Percentiles rank a stretch among this genome's conserved stretches.
Conservation (phyloP, 192 early-diverging fungal species). For the Linnemannia exigua region DNA sequence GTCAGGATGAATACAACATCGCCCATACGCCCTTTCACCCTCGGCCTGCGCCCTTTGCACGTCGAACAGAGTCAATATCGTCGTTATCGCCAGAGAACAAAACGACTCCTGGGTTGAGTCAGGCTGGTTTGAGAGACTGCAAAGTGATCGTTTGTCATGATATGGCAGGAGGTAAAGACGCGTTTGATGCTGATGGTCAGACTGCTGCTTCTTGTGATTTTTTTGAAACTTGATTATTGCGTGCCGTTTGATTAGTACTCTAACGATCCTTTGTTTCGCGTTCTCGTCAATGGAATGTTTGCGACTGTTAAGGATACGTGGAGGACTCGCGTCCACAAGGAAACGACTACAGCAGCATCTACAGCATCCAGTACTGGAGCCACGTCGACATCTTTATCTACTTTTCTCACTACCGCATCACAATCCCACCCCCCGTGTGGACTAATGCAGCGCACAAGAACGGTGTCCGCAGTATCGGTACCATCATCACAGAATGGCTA, state of each 20-base stretch:
- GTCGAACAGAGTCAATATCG: neutral
- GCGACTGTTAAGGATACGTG: conserved; percentile 60
- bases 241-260: neutral
- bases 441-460: conserved; percentile 75
- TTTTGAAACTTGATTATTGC: neutral
- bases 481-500: conserved; percentile 73
- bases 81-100: neutral
- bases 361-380: conserved; percentile 72
- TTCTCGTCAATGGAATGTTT: neutral
- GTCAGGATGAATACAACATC: conserved; percentile 54
- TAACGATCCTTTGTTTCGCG: neutral
- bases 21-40: conserved; percentile 47
- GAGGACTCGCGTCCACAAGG: conserved; percentile 66
- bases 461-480: conserved; percentile 69
- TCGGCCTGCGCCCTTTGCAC: conserved; percentile 14
- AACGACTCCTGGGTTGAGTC: neutral
- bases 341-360: conserved; percentile 59
- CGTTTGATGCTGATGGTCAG: no score
- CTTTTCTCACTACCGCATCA: conserved; percentile 70
- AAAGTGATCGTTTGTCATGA: conserved; percentile 72
- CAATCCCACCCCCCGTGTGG: conserved; percentile 75
- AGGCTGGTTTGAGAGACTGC: conserved; percentile 17
- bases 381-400: conserved; percentile 76
- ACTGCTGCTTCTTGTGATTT: neutral
- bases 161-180: conserved; percentile 67